Evolutionary conservation across 2,329 filamentous ascomycete species (phyloP).

Genomic region (Hymenoscyphus fraxineus): DNA sequence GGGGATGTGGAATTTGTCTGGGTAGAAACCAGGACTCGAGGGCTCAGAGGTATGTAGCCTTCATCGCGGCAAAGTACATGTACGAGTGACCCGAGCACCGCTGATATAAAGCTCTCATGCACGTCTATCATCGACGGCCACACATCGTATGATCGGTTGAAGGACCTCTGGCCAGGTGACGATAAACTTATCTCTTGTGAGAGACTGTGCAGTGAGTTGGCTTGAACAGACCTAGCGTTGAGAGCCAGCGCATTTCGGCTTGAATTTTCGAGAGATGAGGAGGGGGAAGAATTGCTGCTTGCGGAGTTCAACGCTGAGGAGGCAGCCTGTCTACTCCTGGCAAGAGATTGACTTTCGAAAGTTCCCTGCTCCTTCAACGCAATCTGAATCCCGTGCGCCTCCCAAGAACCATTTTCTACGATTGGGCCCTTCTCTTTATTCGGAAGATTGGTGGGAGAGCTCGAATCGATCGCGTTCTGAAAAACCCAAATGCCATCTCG

Average conservation of each 20-base stretch:
- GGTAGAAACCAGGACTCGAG: constrained; percentile 32
- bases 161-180: constrained; percentile 26
- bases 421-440: constrained; percentile 9
- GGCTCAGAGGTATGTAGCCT: constrained; percentile 34
- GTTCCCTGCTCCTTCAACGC: constrained; percentile 26
- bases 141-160: constrained; percentile 15
- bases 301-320: constrained; percentile 23
- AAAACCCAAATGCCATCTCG: constrained; percentile 34
- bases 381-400: constrained; percentile 24
- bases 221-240: constrained; percentile 28
- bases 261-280: constrained; percentile 28
- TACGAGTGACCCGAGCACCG: constrained; percentile 33
- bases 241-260: constrained; percentile 27
- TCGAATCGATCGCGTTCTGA: constrained; percentile 13
- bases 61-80: constrained; percentile 34
- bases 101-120: constrained; percentile 35
- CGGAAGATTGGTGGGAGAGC: constrained; percentile 9
- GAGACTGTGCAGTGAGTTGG: constrained; percentile 21
- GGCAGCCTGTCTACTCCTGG: constrained; percentile 21
- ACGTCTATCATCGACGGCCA: constrained; percentile 27
- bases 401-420: constrained; percentile 16
- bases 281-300: constrained; percentile 30
- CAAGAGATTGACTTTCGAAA: constrained; percentile 32
- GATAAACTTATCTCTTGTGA: constrained; percentile 25
- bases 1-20: constrained; percentile 12